Conservation (phyloP, 768 basidiomycete species). For the Cytidiella melzeri region DNA sequence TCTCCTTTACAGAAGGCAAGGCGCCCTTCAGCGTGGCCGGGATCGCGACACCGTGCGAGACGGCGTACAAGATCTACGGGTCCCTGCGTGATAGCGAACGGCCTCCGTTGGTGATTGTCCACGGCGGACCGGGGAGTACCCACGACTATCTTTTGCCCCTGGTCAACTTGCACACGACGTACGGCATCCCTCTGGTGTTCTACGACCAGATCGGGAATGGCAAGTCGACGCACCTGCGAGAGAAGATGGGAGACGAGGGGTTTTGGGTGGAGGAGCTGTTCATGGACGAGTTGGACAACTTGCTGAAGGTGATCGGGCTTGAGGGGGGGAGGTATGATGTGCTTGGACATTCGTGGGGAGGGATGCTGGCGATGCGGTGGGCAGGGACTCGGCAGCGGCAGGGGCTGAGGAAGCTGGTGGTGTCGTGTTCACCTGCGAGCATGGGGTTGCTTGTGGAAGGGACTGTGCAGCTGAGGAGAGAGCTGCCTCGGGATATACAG, state of each 20-base stretch:
- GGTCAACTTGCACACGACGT: constrained; percentile 25
- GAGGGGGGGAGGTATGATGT: constrained; percentile 36
- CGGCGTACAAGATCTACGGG: constrained; percentile 41
- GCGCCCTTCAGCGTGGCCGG: constrained; percentile 13
- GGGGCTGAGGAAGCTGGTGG: constrained; percentile 39
- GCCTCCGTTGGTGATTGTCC: constrained; percentile 35
- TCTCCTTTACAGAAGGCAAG: too few relatives aligned
- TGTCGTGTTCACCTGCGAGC: constrained; percentile 37
- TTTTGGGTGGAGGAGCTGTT: constrained; percentile 47
- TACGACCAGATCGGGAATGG: constrained; percentile 48
- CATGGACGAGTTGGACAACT: constrained; percentile 46
- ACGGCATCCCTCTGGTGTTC: constrained; percentile 36
- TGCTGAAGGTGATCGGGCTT: constrained; percentile 38
- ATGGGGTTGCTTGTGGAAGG: constrained; percentile 36
- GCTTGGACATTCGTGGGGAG: constrained; percentile 56
- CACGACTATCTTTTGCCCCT: constrained; percentile 37
- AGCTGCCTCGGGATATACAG: constrained; percentile 36
- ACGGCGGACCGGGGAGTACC: constrained; percentile 42
- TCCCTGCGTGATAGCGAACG: constrained; percentile 26
- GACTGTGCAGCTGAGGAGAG: constrained; percentile 23
- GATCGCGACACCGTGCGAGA: constrained; percentile 28
- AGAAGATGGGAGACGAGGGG: constrained; percentile 22
- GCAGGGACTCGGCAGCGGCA: constrained; percentile 32
- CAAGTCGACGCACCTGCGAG: constrained; percentile 36
- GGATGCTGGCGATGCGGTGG: constrained; percentile 41